Evolutionary conservation across 1,284 basidiomycete genomes (phyloP), one percentile per base, ranked within the genome.

Genomic region (Moesziomyces globuligerus): DNA sequence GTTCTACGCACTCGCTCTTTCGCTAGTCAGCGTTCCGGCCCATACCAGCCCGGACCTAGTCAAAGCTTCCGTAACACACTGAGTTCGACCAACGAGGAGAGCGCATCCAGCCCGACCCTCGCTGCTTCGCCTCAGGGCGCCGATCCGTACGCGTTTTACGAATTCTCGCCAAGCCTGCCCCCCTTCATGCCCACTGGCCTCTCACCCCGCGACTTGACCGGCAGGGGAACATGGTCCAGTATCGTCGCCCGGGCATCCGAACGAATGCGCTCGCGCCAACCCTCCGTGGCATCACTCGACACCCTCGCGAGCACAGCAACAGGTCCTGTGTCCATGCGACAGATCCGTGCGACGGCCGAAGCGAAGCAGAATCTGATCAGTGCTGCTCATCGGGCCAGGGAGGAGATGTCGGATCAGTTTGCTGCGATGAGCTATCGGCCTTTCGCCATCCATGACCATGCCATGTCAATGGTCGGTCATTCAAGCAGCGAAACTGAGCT

Each of bases 161-260:
- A 72, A 29, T 76, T 76, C 48, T 70, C 72, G 2, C 75, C 75
- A 3, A 73, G 74, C 50, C 48, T 76, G n/a, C 75, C 75, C 2
- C 75, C 75, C 1, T 76, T 75, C 41, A 68, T 74, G 49, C 72
- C 72, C 15, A 32, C 52, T 7, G 75, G 72, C 5, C 21, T 75
- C 23, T 55, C 49, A 17, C 75, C 75, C 2, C 48, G 42, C 11
- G 75, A 76, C 28, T 36, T 76, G 45, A 76, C 75, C 1, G 75
- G 75, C 13, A 64, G 59, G 13, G 75, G 75, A 1, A 76, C 75
- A 3, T 76, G 75, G 75, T 61, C 58, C 15, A 73, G 72, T 53
- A 76, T 76, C 53, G 62, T 74, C 1, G 75, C 75, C 40, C 58
- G 72, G 21, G 69, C 75, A 10, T 56, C 57, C 2, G 57, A 62